Percentiles rank a stretch among this genome's conserved stretches.
These are phyloP conservation scores for Helianthus tuberosus DNA, from an alignment of 129 eudicot species.

Conservation along the genomic window DNA sequence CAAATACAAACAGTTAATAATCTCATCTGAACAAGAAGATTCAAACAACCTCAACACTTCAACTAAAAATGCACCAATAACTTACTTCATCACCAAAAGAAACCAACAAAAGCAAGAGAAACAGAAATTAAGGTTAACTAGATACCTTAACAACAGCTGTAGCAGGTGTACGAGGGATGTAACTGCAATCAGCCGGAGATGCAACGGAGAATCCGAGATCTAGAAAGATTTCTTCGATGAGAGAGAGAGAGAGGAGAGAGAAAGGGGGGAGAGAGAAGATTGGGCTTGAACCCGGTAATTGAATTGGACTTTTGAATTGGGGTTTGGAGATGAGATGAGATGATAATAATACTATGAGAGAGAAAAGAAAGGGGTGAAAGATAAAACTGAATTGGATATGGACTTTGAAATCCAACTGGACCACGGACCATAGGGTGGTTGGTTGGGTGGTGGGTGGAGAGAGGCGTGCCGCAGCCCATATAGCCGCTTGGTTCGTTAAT, in stretches of 20 bases:
- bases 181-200: slow-evolving; percentile 15
- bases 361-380: slow-evolving; percentile 13
- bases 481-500: slow-evolving; percentile 6
- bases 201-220: slow-evolving; percentile 38
- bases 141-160: slow-evolving; percentile 24
- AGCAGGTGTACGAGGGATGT: background rate
- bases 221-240: slow-evolving; percentile 37
- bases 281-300: slow-evolving; percentile 61
- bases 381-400: slow-evolving; percentile 59
- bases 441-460: background rate
- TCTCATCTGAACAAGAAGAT: background rate
- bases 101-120: background rate
- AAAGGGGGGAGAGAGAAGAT: slow-evolving; percentile 51
- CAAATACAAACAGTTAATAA: background rate
- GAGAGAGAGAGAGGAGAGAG: slow-evolving; percentile 2
- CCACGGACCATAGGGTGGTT: slow-evolving; percentile 28
- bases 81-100: background rate
- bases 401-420: slow-evolving; percentile 63
- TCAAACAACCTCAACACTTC: background rate
- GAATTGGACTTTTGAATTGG: slow-evolving; percentile 56
- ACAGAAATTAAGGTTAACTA: background rate
- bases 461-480: slow-evolving; percentile 33
- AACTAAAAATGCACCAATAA: background rate
- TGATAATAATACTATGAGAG: slow-evolving; percentile 14
- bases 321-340: slow-evolving; percentile 24